Evolutionary conservation across 1,284 basidiomycete species (phyloP).

Genomic region (Rhodotorula sp.): DNA sequence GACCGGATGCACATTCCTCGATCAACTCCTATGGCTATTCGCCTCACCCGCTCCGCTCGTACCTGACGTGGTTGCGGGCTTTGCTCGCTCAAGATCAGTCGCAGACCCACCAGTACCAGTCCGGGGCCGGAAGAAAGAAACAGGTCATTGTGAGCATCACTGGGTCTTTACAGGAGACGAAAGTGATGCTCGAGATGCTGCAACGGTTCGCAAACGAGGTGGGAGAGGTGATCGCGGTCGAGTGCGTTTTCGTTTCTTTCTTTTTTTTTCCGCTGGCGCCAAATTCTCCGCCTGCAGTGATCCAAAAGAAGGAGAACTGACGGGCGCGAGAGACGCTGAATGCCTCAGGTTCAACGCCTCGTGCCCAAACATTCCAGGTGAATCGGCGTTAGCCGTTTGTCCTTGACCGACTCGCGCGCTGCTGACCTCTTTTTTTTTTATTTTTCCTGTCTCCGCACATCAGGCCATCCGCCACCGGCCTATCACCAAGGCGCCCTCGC

Average conservation of each 20-base stretch:
- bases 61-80: conserved; percentile 61
- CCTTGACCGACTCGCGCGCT: neutral
- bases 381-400: neutral
- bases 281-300: no score
- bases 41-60: conserved; percentile 63
- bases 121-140: conserved; percentile 57
- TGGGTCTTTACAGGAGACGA: conserved; percentile 56
- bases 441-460: no score
- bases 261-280: no score
- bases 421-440: neutral
- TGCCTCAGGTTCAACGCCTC: conserved; percentile 61
- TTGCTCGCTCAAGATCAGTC: conserved; percentile 22
- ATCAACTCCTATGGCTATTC: conserved; percentile 79
- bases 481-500: conserved; percentile 55
- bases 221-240: conserved; percentile 59
- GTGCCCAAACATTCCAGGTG: conserved; percentile 53
- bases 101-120: neutral
- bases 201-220: conserved; percentile 59
- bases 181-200: conserved; percentile 59
- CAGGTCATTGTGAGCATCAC: conserved; percentile 74
- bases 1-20: conserved; percentile 55
- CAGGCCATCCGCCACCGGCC: conserved; percentile 59
- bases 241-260: conserved; percentile 45
- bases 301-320: no score
- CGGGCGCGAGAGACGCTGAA: no score